Evolutionary conservation across 768 basidiomycete species (phyloP).

Genomic region (Mrakia blollopis): DNA sequence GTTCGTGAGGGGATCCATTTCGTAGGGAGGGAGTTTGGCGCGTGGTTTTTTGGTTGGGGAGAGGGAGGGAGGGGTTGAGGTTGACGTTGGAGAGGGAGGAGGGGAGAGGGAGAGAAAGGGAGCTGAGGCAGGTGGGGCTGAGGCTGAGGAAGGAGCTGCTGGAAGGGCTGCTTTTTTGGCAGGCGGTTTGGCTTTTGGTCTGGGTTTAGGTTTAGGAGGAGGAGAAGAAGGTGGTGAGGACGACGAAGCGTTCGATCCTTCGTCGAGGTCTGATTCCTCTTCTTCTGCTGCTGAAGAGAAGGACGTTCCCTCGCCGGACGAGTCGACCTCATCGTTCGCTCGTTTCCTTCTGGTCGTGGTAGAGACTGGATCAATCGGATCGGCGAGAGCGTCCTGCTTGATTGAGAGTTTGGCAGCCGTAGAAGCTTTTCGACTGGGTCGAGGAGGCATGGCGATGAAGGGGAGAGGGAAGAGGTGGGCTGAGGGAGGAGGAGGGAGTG

Average conservation of each 20-base stretch:
- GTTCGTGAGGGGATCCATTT: slow-evolving; percentile 6
- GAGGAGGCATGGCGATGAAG: slow-evolving; percentile 11
- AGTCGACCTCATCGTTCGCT: background rate
- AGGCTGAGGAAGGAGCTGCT: background rate
- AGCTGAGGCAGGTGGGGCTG: background rate
- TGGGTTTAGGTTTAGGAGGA: background rate
- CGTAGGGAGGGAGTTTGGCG: slow-evolving; percentile 11
- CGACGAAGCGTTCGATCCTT: background rate
- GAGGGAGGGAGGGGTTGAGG: background rate
- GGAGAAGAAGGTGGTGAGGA: background rate
- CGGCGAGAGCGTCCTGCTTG: background rate
- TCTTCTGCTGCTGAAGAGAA: background rate
- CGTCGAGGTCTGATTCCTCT: too few species aligned
- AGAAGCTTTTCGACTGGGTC: slow-evolving; percentile 2
- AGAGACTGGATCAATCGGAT: background rate
- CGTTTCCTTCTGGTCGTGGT: background rate
- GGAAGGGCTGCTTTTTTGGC: background rate
- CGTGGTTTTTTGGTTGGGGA: slow-evolving; percentile 1
- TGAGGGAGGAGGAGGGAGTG: background rate
- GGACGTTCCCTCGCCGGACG: background rate
- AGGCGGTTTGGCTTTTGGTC: background rate
- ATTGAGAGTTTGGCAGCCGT: background rate
- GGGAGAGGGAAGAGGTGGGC: background rate
- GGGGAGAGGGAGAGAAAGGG: background rate
- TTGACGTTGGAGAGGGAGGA: background rate